Evolutionary conservation across 2,329 filamentous ascomycete genomes (phyloP), one percentile per base, ranked within the genome.

Genomic region (Pyrenochaeta sp.): DNA sequence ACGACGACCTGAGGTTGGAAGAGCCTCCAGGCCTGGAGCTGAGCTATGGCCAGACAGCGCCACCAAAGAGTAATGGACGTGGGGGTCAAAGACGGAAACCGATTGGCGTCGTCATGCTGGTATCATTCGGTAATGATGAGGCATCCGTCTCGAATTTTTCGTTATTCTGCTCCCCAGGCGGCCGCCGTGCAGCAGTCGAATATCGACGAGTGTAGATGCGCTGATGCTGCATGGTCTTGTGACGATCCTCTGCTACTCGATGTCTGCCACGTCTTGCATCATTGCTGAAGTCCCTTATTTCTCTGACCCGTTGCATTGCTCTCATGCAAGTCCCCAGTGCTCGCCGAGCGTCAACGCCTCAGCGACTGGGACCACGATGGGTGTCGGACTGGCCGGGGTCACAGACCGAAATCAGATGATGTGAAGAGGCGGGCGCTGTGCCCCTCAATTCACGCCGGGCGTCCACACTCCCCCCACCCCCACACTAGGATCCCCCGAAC

Each of bases 341-440:
- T 41, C 51, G 49, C 58, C 52, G 49, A 52, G 41, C 27, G 14
- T 21, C 40, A 23, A 58, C 27, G 29, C 71, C 67, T 70, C 50
- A 42, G 40, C 60, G 60, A 71, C 67, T 70, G 68, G 69, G 52
- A 66, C 66, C 69, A 72, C 67, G 64, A 67, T 40, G 62, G 54
- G 55, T 56, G 55, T 54, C 54, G 56, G 49, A 49, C 27, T 43
- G 57, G 60, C 58, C 60, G 52, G 58, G 62, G 52, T 51, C 42
- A 51, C 45, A 43, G 49, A 59, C 45, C 54, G 60, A 67, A 66
- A 74, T 73, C 72, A 75, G 71, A 75, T 75, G 72, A 73, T 71
- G 65, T 58, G 56, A 62, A 63, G 58, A 60, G 57, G 51, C 53
- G 53, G 54, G 49, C 45, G 41, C 58, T 62, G 55, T 50, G 55